phyloP scores from a whole-genome alignment of 805 yeast species.

The Pichia heedii region DNA sequence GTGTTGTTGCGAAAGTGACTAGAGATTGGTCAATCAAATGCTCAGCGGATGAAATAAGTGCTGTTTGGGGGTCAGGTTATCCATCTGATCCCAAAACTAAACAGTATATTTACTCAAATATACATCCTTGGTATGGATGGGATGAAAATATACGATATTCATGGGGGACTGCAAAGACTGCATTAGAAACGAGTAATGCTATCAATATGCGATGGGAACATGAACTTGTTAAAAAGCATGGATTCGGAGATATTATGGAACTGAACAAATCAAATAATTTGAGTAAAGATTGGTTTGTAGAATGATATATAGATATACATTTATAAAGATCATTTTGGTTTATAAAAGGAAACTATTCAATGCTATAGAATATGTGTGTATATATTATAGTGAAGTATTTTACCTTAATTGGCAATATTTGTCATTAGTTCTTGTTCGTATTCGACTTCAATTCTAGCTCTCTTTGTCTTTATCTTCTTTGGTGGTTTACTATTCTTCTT shows the following conservation, averaged over 20 bases:
- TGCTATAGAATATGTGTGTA: neutral
- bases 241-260: slow-evolving; percentile 6
- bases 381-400: no score
- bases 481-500: no score
- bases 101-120: slow-evolving; percentile 55
- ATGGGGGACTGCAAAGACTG: slow-evolving; percentile 88
- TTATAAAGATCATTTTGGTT: neutral
- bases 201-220: slow-evolving; percentile 53
- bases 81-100: slow-evolving; percentile 87
- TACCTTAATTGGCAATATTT: slow-evolving; percentile 14
- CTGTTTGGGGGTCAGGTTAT: slow-evolving; percentile 78
- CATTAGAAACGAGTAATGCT: slow-evolving; percentile 45
- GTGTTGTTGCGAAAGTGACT: slow-evolving; percentile 93
- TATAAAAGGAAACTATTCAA: no score
- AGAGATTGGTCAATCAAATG: slow-evolving; percentile 45
- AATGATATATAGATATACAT: neutral
- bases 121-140: slow-evolving; percentile 85
- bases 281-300: slow-evolving; percentile 7
- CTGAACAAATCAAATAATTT: neutral
- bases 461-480: slow-evolving; percentile 52
- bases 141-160: slow-evolving; percentile 63
- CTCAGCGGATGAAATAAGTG: slow-evolving; percentile 6
- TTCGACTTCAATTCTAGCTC: slow-evolving; percentile 57
- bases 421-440: slow-evolving; percentile 49
- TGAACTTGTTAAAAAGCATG: slow-evolving; percentile 23